These are phyloP conservation scores for Diaporthe caulivora DNA, from an alignment of 2,329 filamentous ascomycete species.

Conservation along the genomic window DNA sequence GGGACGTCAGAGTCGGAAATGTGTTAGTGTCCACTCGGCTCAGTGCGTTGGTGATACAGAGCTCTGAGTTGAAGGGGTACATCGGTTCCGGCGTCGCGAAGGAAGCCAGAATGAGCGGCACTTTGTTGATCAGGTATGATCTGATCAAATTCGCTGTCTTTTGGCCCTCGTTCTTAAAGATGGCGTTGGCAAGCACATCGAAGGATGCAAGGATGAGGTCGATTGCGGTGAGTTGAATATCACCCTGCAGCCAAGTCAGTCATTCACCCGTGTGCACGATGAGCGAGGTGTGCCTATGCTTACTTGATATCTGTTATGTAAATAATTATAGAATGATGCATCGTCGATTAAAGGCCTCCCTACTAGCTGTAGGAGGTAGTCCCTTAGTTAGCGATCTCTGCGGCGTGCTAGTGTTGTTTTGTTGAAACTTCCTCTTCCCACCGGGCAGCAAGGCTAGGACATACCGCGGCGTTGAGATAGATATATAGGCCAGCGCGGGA, in stretches of 20 bases:
- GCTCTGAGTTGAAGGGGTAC: slow-evolving; percentile 81
- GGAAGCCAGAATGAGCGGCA: slow-evolving; percentile 66
- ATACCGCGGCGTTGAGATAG: slow-evolving; percentile 84
- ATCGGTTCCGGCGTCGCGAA: slow-evolving; percentile 67
- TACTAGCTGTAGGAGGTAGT: slow-evolving; percentile 69
- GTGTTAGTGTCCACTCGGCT: slow-evolving; percentile 85
- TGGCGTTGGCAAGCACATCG: slow-evolving; percentile 88
- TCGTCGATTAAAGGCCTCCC: slow-evolving; percentile 89
- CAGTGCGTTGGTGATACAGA: slow-evolving; percentile 78
- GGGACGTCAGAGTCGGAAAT: slow-evolving; percentile 71
- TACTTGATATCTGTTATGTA: slow-evolving; percentile 88
- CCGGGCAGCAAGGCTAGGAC: neutral
- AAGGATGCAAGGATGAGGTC: slow-evolving; percentile 91
- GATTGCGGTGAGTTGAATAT: slow-evolving; percentile 81
- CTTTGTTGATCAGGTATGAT: slow-evolving; percentile 84
- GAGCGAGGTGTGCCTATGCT: slow-evolving; percentile 36
- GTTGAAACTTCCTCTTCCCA: too few species aligned
- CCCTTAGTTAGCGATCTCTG: neutral
- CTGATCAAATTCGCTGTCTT: slow-evolving; percentile 79
- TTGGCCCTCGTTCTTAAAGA: slow-evolving; percentile 73
- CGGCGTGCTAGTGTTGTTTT: slow-evolving; percentile 45
- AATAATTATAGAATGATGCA: slow-evolving; percentile 78
- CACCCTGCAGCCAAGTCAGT: slow-evolving; percentile 66
- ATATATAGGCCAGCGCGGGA: slow-evolving; percentile 87
- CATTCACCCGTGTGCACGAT: neutral